Percentiles rank a stretch among this genome's conserved stretches.
These are phyloP conservation scores for Peronosclerospora sorghi DNA, from an alignment of 352 stramenopile genomes.

Conservation along the genomic window DNA sequence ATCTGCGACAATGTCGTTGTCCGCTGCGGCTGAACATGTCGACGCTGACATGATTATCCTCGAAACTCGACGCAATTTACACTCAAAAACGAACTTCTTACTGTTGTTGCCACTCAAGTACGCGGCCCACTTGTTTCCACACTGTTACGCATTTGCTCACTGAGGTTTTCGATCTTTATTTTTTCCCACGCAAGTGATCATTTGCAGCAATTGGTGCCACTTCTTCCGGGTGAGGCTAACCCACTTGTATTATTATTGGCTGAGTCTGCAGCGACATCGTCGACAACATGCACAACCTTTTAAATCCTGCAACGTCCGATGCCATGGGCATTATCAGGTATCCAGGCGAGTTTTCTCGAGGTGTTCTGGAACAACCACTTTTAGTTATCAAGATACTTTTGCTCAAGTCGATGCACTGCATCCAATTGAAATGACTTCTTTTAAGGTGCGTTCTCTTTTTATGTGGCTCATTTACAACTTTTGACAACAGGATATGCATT, in stretches of 20 bases:
- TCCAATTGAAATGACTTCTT: conserved; percentile 32
- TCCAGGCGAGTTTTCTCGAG: conserved; percentile 29
- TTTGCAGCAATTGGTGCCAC: conserved; percentile 60
- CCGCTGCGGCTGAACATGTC: conserved; percentile 45
- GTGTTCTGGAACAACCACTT: conserved; percentile 38
- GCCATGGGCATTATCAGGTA: conserved; percentile 54
- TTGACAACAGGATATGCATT: conserved; percentile 47
- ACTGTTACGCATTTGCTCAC: too few relatives aligned
- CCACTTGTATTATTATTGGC: conserved; percentile 44
- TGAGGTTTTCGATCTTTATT: conserved; percentile 34
- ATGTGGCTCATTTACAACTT: neutral
- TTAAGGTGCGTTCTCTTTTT: conserved; percentile 20
- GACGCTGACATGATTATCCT: conserved; percentile 55
- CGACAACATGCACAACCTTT: conserved; percentile 5
- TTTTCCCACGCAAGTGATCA: conserved; percentile 53
- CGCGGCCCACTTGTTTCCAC: neutral
- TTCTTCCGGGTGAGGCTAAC: conserved; percentile 51
- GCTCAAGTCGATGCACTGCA: conserved; percentile 37
- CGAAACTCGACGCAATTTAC: conserved; percentile 45
- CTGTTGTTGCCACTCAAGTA: conserved; percentile 58
- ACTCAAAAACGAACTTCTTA: conserved; percentile 73
- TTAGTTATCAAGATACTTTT: conserved; percentile 27
- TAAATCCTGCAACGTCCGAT: conserved; percentile 36
- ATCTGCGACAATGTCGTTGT: conserved; percentile 34
- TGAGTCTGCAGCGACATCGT: conserved; percentile 37